Conservation (phyloP, 2,329 filamentous ascomycete genomes). For the Sporothrix dimorphospora region DNA sequence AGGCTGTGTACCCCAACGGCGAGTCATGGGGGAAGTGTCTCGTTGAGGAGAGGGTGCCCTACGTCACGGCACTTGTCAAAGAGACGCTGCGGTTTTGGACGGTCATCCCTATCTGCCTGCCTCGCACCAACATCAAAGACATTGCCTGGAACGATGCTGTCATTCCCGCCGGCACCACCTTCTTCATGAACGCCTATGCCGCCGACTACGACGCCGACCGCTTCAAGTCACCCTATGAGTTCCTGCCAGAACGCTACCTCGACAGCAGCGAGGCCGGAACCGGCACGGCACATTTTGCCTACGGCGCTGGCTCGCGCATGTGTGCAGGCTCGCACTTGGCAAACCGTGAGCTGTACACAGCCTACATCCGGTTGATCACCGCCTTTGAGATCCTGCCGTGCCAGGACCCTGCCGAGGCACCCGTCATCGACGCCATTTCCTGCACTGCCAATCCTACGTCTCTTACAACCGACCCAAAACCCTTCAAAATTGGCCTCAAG, state of each 20-base stretch:
- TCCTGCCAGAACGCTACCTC: slow-evolving; percentile 71
- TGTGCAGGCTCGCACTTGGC: slow-evolving; percentile 24
- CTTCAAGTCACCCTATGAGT: slow-evolving; percentile 65
- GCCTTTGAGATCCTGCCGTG: slow-evolving; percentile 39
- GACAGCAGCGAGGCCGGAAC: slow-evolving; percentile 41
- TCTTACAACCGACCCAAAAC: slow-evolving; percentile 27
- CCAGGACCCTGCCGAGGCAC: slow-evolving; percentile 62
- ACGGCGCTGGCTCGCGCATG: slow-evolving; percentile 58
- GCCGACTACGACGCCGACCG: slow-evolving; percentile 72
- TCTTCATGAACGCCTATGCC: slow-evolving; percentile 78
- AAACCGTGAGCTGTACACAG: slow-evolving; percentile 25
- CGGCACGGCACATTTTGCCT: slow-evolving; percentile 66
- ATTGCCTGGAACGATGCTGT: slow-evolving; percentile 67
- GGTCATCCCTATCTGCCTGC: slow-evolving; percentile 78
- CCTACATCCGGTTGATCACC: slow-evolving; percentile 22
- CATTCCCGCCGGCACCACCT: slow-evolving; percentile 76
- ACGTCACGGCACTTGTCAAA: slow-evolving; percentile 76
- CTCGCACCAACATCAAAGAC: slow-evolving; percentile 70
- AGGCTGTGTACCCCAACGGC: slow-evolving; percentile 69
- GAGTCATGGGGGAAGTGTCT: slow-evolving; percentile 76
- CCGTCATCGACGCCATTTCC: slow-evolving; percentile 43
- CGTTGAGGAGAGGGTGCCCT: slow-evolving; percentile 73
- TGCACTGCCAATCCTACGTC: slow-evolving; percentile 28
- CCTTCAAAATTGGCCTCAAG: slow-evolving; percentile 30
- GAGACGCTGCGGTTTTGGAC: slow-evolving; percentile 78